These are phyloP conservation scores for Kluyveromyces lactis DNA, from an alignment of 805 yeast species.

Conservation along the genomic window DNA sequence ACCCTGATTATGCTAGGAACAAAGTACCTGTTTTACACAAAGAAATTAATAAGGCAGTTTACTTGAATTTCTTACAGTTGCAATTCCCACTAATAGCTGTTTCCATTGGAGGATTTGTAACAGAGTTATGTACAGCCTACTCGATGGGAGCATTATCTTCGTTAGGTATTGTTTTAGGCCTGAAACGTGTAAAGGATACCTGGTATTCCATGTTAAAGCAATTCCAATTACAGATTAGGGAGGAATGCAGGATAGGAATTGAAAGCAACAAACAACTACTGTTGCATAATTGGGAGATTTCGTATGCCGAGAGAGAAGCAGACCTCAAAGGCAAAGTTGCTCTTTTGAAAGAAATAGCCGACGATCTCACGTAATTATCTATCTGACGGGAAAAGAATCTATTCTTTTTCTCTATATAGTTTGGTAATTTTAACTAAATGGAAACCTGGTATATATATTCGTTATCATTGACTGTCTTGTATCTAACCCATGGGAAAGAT, in stretches of 20 bases:
- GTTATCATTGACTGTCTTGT: constrained; percentile 38
- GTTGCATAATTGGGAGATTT: constrained; percentile 4
- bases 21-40: constrained; percentile 18
- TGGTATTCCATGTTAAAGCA: constrained; percentile 20
- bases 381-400: too few relatives aligned
- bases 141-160: constrained; percentile 29
- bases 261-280: constrained; percentile 9
- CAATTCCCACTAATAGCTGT: constrained; percentile 26
- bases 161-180: constrained; percentile 26
- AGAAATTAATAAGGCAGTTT: constrained; percentile 18
- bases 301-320: constrained; percentile 2
- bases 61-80: constrained; percentile 22
- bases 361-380: not conserved
- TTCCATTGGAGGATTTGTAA: constrained; percentile 21
- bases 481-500: constrained; percentile 74
- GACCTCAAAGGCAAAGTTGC: constrained; percentile 2
- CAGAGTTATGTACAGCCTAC: constrained; percentile 23
- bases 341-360: not conserved
- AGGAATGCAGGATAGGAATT: constrained; percentile 11
- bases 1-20: not conserved
- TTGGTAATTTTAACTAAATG: not conserved
- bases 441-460: constrained; percentile 26
- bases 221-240: constrained; percentile 7
- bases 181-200: constrained; percentile 24
- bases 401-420: not conserved